phyloP scores from a whole-genome alignment of 768 basidiomycete genomes.

The Neoboletus subvelutipes region DNA sequence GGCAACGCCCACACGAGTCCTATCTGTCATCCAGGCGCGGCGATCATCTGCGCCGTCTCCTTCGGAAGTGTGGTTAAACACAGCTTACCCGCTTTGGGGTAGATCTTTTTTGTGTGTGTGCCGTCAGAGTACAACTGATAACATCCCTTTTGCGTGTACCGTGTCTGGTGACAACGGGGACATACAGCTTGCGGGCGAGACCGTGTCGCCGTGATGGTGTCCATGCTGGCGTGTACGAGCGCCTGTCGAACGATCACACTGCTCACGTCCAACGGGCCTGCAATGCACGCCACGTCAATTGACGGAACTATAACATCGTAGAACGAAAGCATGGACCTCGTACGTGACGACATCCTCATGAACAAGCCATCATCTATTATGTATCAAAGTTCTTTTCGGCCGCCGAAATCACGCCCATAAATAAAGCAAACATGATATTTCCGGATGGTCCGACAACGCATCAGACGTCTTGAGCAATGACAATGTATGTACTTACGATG shows the following conservation, averaged over 20 bases:
- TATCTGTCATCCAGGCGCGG: neutral
- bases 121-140: neutral
- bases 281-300: neutral
- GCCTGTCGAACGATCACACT: neutral
- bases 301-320: neutral
- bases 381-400: neutral
- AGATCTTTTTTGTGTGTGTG: neutral
- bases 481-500: neutral
- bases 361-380: neutral
- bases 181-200: neutral
- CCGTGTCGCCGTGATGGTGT: neutral
- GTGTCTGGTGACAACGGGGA: neutral
- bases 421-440: neutral
- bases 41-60: constrained; percentile 3
- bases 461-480: neutral
- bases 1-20: neutral
- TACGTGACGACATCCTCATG: neutral
- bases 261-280: neutral
- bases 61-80: neutral
- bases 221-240: neutral
- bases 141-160: neutral
- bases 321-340: neutral
- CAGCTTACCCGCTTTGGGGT: neutral
- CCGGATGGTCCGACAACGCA: neutral
- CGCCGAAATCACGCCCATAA: neutral